Evolutionary conservation across 1,284 basidiomycete species (phyloP).

Genomic region (Ustilago trichophora): DNA sequence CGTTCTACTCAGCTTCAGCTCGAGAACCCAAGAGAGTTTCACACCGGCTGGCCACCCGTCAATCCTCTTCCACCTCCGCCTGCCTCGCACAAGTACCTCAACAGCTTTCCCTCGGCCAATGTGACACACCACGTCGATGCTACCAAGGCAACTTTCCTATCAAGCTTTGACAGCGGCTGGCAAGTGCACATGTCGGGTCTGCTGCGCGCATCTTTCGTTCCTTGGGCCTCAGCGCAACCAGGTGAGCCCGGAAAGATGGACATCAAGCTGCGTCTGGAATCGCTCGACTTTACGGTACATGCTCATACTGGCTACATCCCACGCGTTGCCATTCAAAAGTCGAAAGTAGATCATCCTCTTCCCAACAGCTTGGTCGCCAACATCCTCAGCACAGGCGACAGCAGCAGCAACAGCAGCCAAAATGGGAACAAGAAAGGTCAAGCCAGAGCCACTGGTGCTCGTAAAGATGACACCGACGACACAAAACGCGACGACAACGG

Average conservation of each 20-base stretch:
- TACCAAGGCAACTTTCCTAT: conserved; percentile 31
- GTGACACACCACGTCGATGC: conserved; percentile 50
- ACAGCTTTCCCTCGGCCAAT: conserved; percentile 41
- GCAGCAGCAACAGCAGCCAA: background rate
- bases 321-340: conserved; percentile 42
- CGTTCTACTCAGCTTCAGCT: conserved; percentile 32
- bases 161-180: conserved; percentile 52
- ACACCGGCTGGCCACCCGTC: conserved; percentile 37
- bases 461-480: conserved; percentile 33
- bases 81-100: conserved; percentile 29
- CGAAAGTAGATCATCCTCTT: conserved; percentile 41
- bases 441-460: conserved; percentile 6
- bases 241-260: conserved; percentile 28
- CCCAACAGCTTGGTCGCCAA: conserved; percentile 32
- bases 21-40: conserved; percentile 47
- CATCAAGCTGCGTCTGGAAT: conserved; percentile 44
- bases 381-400: conserved; percentile 27
- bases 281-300: conserved; percentile 47
- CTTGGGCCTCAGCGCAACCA: conserved; percentile 21
- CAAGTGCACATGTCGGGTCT: conserved; percentile 51
- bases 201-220: conserved; percentile 41
- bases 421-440: conserved; percentile 23
- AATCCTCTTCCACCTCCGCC: conserved; percentile 42
- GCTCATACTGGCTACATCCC: conserved; percentile 46
- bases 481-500: conserved; percentile 30